Percentiles rank a stretch among this genome's conserved stretches.
phyloP scores from a whole-genome alignment of 2,329 filamentous ascomycete genomes.

The Penicillium sp. region DNA sequence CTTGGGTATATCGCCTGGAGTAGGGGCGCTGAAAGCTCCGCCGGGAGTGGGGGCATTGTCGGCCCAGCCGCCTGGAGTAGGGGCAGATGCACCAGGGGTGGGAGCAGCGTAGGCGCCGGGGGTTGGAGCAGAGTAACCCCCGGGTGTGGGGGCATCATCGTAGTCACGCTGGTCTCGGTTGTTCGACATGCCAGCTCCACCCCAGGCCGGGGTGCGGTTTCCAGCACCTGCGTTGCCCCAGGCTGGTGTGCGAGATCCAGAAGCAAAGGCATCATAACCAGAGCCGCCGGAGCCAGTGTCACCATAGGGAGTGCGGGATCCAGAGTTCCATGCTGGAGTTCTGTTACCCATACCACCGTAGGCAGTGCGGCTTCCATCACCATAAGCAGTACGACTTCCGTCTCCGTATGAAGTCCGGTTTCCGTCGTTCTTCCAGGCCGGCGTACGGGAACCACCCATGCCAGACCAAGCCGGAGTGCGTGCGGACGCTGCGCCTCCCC shows the following conservation, averaged over 20 bases:
- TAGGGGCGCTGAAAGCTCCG: conserved; percentile 47
- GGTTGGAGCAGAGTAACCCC: conserved; percentile 68
- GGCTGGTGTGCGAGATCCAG: conserved; percentile 75
- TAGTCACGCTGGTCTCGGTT: conserved; percentile 45
- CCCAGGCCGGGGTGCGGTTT: conserved; percentile 49
- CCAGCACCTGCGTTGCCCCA: conserved; percentile 58
- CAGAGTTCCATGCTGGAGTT: conserved; percentile 77
- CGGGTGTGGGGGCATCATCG: conserved; percentile 75
- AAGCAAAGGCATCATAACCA: conserved; percentile 65
- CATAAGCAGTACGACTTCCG: conserved; percentile 71
- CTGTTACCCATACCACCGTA: conserved; percentile 68
- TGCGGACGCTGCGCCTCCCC: conserved; percentile 60
- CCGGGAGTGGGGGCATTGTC: conserved; percentile 47
- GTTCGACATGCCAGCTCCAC: conserved; percentile 30
- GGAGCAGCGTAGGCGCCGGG: conserved; percentile 63
- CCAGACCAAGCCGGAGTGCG: conserved; percentile 52
- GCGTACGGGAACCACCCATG: conserved; percentile 50
- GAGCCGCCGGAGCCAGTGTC: conserved; percentile 62
- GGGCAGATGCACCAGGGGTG: conserved; percentile 68
- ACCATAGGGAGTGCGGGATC: conserved; percentile 70
- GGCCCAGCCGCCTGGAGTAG: conserved; percentile 50
- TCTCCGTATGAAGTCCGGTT: conserved; percentile 56
- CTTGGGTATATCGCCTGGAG: conserved; percentile 38
- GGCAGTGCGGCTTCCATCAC: conserved; percentile 69
- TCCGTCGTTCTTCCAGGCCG: conserved; percentile 60